Conservation (phyloP, 2,329 filamentous ascomycete genomes). For the Monosporascus sp. region DNA sequence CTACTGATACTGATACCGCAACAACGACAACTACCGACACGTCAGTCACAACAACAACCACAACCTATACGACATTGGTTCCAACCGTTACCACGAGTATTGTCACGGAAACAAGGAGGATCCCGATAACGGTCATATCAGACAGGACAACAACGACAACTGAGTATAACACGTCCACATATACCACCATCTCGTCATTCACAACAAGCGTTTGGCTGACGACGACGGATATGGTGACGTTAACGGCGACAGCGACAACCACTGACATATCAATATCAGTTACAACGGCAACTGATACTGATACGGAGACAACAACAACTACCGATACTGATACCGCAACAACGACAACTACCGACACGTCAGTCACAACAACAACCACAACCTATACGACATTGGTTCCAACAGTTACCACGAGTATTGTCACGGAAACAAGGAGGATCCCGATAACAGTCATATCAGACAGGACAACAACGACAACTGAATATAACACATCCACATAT, state of each 20-base stretch:
- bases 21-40: slow-evolving; percentile 7
- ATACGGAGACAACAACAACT: slow-evolving; percentile 4
- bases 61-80: slow-evolving; percentile 2
- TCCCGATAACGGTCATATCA: slow-evolving; percentile 18
- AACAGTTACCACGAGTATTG: slow-evolving; percentile 13
- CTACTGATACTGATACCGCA: slow-evolving; percentile 2
- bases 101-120: slow-evolving; percentile 13
- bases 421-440: slow-evolving; percentile 16
- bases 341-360: slow-evolving; percentile 10
- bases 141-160: slow-evolving; percentile 16
- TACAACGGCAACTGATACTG: too few relatives aligned
- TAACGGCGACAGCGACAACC: not conserved
- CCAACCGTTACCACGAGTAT: slow-evolving; percentile 13
- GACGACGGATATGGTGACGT: not conserved
- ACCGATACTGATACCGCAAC: slow-evolving; percentile 7
- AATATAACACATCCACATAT: slow-evolving; percentile 17
- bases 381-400: slow-evolving; percentile 3
- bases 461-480: slow-evolving; percentile 14
- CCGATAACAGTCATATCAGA: slow-evolving; percentile 17
- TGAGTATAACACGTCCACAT: slow-evolving; percentile 17
- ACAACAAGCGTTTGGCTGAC: slow-evolving; percentile 14
- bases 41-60: not conserved
- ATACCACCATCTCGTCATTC: slow-evolving; percentile 13
- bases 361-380: not conserved
- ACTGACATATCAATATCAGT: too few relatives aligned